These are phyloP conservation scores for Ogataea ganodermae DNA, from an alignment of 805 yeast species.

Conservation along the genomic window DNA sequence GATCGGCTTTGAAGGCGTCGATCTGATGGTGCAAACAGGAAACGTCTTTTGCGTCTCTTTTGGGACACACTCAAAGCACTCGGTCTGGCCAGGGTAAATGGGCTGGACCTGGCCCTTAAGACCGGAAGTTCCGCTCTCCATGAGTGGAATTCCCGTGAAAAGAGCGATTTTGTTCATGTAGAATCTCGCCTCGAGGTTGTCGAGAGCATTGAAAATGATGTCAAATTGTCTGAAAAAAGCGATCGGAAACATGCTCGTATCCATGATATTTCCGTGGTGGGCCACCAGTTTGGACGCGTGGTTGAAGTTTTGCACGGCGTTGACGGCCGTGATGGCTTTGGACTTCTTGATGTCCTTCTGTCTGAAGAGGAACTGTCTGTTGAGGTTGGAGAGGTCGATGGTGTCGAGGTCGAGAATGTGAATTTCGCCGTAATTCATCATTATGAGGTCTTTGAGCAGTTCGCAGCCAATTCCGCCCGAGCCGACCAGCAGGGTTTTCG, in stretches of 20 bases:
- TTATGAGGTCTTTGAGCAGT: conserved; percentile 72
- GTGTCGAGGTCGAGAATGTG: conserved; percentile 96
- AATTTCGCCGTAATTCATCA: conserved; percentile 82
- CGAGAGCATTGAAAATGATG: conserved; percentile 87
- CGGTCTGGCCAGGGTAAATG: conserved; percentile 76
- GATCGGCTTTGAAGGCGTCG: conserved; percentile 94
- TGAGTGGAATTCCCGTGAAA: conserved; percentile 69
- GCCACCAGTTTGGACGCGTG: conserved; percentile 66
- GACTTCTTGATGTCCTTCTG: conserved; percentile 87
- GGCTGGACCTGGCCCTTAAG: conserved; percentile 94
- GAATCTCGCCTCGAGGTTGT: conserved; percentile 88
- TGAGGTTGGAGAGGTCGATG: conserved; percentile 86
- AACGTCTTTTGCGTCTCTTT: conserved; percentile 87
- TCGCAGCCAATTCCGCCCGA: conserved; percentile 99
- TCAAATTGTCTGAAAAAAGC: conserved; percentile 78
- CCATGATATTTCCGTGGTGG: conserved; percentile 87
- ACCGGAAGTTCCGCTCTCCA: conserved; percentile 96
- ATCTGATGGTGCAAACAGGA: conserved; percentile 95
- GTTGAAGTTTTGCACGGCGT: conserved; percentile 77
- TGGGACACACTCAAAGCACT: conserved; percentile 90
- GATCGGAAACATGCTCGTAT: conserved; percentile 65
- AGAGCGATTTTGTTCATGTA: conserved; percentile 85
- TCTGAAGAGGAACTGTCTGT: conserved; percentile 89
- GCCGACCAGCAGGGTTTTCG: conserved; percentile 81
- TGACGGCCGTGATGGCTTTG: conserved; percentile 81